Base-by-base conservation (phyloP, 2,329 filamentous ascomycete species). In the Metarhizium album region DNA sequence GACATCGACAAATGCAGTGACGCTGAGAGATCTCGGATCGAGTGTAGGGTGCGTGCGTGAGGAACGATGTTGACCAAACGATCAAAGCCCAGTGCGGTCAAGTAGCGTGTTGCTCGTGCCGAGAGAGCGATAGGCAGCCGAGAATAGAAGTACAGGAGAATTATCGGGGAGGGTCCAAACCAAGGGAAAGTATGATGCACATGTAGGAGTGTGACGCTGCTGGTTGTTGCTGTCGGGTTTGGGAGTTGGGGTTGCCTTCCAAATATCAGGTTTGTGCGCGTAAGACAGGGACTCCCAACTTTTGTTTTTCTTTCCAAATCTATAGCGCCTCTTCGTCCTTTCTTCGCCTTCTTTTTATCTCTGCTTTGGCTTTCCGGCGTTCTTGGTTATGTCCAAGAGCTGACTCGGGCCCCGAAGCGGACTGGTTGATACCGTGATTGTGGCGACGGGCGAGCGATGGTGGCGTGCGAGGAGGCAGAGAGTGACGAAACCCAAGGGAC, bases 121-220 rank as follows among this genome's bases (percentile, higher is more conserved):
- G 48, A 54, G n/a, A 29, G 53, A 53, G 55, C 54, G 57, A 59
- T 46, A 60, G 61, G 59, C 47, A 54, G 54, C 47, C 53, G 54
- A 51, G 52, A 49, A 52, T 52, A 60, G 65, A 60, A 65, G 59
- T 66, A 61, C 61, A 62, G 60, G n/a, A 63, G 60, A 62, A 70
- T 69, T 65, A 69, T 64, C 49, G 56, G 60, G 46, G 53, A 50
- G 47, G 50, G 50, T 18, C 50, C 49, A 45, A 22, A 43, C 40
- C 40, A 18, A 46, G 11, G n/a, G 18, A 42, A 3, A n/a, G 20
- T 24, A 24, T 18, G 16, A 20, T 35, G 27, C 18, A 16, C 20
- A 24, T 45, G 18, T 51, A n/a, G 14, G 38, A 11, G 29, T 16
- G 35, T 20, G n/a, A 13, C 31, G n/a, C 35, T 4, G n/a, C 11